These are phyloP conservation scores for Linum lewisii DNA, from an alignment of 345 rosid genomes.

Conservation along the genomic window DNA sequence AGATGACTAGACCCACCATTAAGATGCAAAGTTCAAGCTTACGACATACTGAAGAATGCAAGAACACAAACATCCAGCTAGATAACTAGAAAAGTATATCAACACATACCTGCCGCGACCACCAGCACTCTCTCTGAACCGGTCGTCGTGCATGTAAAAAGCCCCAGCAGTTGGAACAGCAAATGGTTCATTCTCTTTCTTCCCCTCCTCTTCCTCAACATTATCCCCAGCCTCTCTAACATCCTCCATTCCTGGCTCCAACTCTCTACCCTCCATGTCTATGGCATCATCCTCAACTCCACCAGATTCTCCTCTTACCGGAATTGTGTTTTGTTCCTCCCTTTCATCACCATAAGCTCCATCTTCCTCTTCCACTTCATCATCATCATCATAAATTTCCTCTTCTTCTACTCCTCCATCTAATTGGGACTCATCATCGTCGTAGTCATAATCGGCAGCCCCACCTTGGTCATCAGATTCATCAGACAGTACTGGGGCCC, in stretches of 20 bases:
- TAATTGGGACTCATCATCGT: conserved; percentile 27
- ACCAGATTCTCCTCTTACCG: conserved; percentile 16
- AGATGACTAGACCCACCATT: background rate
- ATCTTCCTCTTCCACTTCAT: conserved; percentile 31
- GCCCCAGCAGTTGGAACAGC: conserved; percentile 98
- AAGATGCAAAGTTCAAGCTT: background rate
- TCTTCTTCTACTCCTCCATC: conserved; percentile 13
- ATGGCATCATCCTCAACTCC: conserved; percentile 14
- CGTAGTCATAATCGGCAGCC: conserved; percentile 52
- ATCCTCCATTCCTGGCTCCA: conserved; percentile 19
- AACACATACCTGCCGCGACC: conserved; percentile 52
- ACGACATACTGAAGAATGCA: background rate
- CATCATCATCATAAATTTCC: conserved; percentile 25
- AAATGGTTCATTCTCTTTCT: conserved; percentile 69
- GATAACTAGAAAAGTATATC: background rate
- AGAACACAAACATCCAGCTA: background rate
- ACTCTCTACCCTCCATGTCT: conserved; percentile 19
- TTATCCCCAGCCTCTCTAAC: conserved; percentile 13
- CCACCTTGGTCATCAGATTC: conserved; percentile 64
- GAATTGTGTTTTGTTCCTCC: conserved; percentile 16
- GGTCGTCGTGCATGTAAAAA: conserved; percentile 95
- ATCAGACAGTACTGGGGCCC: conserved; percentile 42
- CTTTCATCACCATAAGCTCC: conserved; percentile 19
- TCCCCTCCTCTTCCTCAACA: conserved; percentile 32
- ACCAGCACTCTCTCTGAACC: conserved; percentile 56